These are phyloP conservation scores for California macrophylla DNA, from an alignment of 441 rosid genomes.

Conservation along the genomic window DNA sequence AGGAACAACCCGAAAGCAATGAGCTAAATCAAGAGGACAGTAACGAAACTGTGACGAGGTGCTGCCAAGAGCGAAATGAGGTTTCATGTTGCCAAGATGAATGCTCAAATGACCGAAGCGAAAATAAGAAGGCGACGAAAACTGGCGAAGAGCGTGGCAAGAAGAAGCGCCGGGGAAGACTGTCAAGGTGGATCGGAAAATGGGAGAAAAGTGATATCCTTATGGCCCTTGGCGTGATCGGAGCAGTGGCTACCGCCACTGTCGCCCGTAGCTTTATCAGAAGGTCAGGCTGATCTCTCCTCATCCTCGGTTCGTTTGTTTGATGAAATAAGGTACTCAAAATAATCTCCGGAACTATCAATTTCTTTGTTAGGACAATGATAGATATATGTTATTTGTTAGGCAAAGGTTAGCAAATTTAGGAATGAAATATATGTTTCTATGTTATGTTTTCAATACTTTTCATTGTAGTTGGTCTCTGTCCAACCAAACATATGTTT, in stretches of 20 bases:
- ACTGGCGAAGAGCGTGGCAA: slow-evolving; percentile 11
- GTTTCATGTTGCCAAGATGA: slow-evolving; percentile 65
- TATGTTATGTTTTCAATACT: no score
- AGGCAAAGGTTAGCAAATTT: no score
- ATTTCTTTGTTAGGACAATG: no score
- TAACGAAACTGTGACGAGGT: slow-evolving; percentile 34
- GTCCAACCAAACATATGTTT: no score
- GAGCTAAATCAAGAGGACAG: slow-evolving; percentile 8
- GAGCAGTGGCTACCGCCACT: slow-evolving; percentile 52
- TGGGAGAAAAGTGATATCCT: slow-evolving; percentile 43
- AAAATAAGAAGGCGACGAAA: slow-evolving; percentile 26
- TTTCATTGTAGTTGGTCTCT: no score
- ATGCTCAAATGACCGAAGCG: no score
- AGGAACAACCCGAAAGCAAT: slow-evolving; percentile 28
- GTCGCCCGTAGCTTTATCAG: slow-evolving; percentile 45
- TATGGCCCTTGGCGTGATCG: slow-evolving; percentile 45
- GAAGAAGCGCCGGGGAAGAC: slow-evolving; percentile 19
- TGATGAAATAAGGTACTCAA: background rate
- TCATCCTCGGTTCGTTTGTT: background rate
- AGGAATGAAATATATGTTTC: no score
- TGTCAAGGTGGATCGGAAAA: slow-evolving; percentile 36
- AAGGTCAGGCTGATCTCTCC: slow-evolving; percentile 35
- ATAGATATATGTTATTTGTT: no score
- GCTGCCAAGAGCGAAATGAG: slow-evolving; percentile 68
- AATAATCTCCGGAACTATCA: no score